Evolutionary conservation across 352 stramenopile genomes (phyloP).

Genomic region (Globisporangium radiosum): DNA sequence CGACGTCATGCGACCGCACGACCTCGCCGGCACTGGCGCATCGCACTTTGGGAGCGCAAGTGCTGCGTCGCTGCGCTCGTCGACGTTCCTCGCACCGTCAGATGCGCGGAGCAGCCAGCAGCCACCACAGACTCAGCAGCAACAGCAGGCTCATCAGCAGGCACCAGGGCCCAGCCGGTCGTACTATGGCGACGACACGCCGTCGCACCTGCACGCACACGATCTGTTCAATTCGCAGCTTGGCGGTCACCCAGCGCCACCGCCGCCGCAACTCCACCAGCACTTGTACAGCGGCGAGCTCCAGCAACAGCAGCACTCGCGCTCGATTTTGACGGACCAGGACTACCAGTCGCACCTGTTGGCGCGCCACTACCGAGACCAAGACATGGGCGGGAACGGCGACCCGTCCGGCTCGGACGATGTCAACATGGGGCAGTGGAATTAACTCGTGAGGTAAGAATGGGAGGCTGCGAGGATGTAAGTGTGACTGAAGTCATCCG

Average conservation of each 20-base stretch:
- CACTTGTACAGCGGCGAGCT: slow-evolving; percentile 22
- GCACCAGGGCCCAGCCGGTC: no score
- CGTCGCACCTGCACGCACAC: slow-evolving; percentile 34
- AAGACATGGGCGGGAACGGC: slow-evolving; percentile 23
- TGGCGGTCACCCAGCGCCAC: slow-evolving; percentile 29
- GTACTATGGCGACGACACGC: slow-evolving; percentile 38
- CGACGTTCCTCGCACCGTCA: slow-evolving; percentile 8
- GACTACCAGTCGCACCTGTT: slow-evolving; percentile 45
- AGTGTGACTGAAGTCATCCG: no score
- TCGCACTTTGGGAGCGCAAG: slow-evolving; percentile 10
- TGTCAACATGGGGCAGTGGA: slow-evolving; percentile 61
- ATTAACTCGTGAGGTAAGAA: slow-evolving; percentile 9
- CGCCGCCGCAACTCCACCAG: slow-evolving; percentile 13
- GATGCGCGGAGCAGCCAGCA: slow-evolving; percentile 9
- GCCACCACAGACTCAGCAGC: slow-evolving; percentile 11
- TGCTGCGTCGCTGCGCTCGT: slow-evolving; percentile 9
- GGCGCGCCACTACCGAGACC: slow-evolving; percentile 35
- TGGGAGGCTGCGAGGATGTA: not conserved
- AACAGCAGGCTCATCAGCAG: slow-evolving; percentile 8
- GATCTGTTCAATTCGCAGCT: slow-evolving; percentile 46
- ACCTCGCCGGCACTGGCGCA: slow-evolving; percentile 8
- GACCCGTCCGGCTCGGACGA: slow-evolving; percentile 36
- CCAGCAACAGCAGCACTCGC: slow-evolving; percentile 27
- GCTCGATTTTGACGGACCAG: slow-evolving; percentile 25
- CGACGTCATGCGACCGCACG: slow-evolving; percentile 40